Percentiles rank a stretch among this genome's conserved stretches.
phyloP scores from a whole-genome alignment of 176 grass and related monocot genomes.

The bread wheat (Triticum aestivum) region DNA sequence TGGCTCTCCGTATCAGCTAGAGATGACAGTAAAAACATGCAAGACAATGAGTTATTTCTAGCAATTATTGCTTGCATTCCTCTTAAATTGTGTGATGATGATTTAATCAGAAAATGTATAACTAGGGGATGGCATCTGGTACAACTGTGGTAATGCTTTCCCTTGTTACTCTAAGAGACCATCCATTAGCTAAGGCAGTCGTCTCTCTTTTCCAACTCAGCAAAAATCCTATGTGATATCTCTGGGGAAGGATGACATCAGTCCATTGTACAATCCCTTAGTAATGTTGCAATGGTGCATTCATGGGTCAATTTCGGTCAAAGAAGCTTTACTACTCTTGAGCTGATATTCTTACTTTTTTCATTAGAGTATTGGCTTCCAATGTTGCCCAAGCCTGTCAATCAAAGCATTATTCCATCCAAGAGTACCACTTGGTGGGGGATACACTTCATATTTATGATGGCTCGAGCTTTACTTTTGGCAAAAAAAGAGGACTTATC shows the following conservation, averaged over 20 bases:
- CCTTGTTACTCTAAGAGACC: neutral
- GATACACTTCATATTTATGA: slow-evolving; percentile 75
- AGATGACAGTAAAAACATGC: neutral
- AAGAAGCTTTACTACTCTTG: neutral
- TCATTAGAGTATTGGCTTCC: slow-evolving; percentile 70
- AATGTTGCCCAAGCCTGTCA: slow-evolving; percentile 60
- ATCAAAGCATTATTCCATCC: slow-evolving; percentile 67
- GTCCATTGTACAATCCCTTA: neutral
- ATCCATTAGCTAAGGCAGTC: neutral
- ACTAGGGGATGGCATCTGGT: neutral
- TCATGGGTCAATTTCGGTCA: neutral
- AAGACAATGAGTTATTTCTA: neutral
- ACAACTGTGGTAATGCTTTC: neutral
- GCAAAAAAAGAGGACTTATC: neutral
- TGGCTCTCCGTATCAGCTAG: neutral
- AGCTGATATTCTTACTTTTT: slow-evolving; percentile 32
- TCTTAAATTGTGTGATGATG: neutral
- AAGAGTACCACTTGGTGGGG: slow-evolving; percentile 87
- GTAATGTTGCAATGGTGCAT: neutral
- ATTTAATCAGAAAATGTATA: neutral
- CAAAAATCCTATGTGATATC: neutral
- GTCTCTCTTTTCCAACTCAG: neutral
- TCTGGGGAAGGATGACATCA: neutral
- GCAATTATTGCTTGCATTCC: neutral
- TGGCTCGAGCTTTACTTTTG: slow-evolving; percentile 5